Conservation (phyloP, 176 grass and related monocot species). For the Rhipidocladum racemiflorum region DNA sequence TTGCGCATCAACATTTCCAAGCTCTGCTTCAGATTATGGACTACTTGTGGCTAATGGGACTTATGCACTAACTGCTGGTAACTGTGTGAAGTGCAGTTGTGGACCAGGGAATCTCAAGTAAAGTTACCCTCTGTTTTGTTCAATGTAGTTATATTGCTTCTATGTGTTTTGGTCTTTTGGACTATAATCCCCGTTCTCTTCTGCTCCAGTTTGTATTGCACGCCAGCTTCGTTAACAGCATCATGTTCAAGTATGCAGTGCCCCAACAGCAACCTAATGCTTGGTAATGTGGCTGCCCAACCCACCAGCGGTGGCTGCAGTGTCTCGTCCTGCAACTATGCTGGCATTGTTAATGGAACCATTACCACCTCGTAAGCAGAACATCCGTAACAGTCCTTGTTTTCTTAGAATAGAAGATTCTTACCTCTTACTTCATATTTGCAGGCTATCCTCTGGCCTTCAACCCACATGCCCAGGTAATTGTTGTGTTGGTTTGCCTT, state of each 20-base stretch:
- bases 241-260: conserved; percentile 94
- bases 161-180: too few species aligned
- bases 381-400: not conserved
- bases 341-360: conserved; percentile 72
- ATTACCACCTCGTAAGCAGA: conserved; percentile 70
- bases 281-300: conserved; percentile 69
- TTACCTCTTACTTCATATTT: conserved; percentile 1
- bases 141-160: conserved; percentile 1
- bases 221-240: conserved; percentile 53
- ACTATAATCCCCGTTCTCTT: conserved; percentile 14
- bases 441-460: conserved; percentile 70
- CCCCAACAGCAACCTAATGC: conserved; percentile 72
- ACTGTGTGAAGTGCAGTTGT: conserved; percentile 89
- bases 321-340: conserved; percentile 78
- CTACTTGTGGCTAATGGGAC: conserved; percentile 86
- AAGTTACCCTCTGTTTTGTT: conserved; percentile 29
- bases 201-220: conserved; percentile 65
- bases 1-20: conserved; percentile 64
- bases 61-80: conserved; percentile 78
- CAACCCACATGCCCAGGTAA: conserved; percentile 87
- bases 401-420: not conserved
- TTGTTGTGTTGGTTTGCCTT: conserved; percentile 7
- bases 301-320: conserved; percentile 74
- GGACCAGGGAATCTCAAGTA: conserved; percentile 91
- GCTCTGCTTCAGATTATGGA: conserved; percentile 68